Evolutionary conservation across 495 filamentous ascomycete species (phyloP), one percentile per base, ranked within the genome.

Genomic region (Aspergillus egyptiacus): DNA sequence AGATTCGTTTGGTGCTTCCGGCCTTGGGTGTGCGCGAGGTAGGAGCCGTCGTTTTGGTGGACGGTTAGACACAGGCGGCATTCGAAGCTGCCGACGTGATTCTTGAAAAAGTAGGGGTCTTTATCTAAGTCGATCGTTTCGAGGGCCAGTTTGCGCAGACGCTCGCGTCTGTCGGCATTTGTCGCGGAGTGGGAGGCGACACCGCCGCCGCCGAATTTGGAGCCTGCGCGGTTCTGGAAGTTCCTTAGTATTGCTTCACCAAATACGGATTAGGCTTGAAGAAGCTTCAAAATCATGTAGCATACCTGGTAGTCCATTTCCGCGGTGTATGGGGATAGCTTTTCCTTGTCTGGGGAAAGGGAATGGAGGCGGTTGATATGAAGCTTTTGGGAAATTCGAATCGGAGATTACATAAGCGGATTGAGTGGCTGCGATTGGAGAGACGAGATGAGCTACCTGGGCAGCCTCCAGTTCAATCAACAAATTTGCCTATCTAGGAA

Each of bases 41-140:
- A 99, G 45, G 91, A 96, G 56, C 93, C 93, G 73, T 99, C 93
- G 69, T 99, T 99, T 60, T 99, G 93, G 76, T 99, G 93, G n/a
- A 97, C 94, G 2, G 93, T 99, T 24, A 99, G 75, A 59, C 93
- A 99, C 32, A 99, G 84, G 13, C 94, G 88, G 66, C 93, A 99
- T 65, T 99, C 93, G 72, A 96, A 99, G 66, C 85, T 91, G 54
- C 93, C 93, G 55, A 97, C 88, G 61, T 99, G 93, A 73, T 99
- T 99, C 64, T 95, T 95, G 86, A 99, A 97, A 79, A 99, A 96
- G 77, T 97, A 99, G 0, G 93, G 93, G 73, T 99, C 93, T 71
- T 97, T 97, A 65, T 97, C 94, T 36, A 99, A 84, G 69, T 99
- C 94, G 76, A 99, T 99, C 15, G 87, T 89, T 72, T 99, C 93